Percentiles rank a stretch among this genome's conserved stretches.
Evolutionary conservation across 495 filamentous ascomycete species (phyloP).

Genomic region (Copromyces sp.): DNA sequence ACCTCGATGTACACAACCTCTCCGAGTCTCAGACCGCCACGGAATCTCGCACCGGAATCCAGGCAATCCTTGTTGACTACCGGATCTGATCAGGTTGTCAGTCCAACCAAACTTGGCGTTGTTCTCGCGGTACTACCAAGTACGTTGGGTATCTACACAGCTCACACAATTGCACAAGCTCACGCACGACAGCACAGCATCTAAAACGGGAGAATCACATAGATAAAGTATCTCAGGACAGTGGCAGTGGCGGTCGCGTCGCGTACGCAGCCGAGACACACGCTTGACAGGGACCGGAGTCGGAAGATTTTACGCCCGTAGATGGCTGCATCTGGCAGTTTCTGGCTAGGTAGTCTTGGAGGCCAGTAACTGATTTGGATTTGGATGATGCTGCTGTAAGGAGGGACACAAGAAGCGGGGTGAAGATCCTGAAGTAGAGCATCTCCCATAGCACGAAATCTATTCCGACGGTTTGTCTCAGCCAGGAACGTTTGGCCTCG

Average conservation of each 20-base stretch:
- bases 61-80: too few species aligned
- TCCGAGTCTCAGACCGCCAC: too few species aligned
- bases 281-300: background rate
- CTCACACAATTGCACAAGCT: too few species aligned
- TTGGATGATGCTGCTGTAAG: too few species aligned
- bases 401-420: background rate
- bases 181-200: background rate
- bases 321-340: background rate
- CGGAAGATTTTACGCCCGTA: background rate
- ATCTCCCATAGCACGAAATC: background rate
- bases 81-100: too few species aligned
- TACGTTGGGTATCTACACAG: too few species aligned
- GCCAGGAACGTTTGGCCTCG: background rate
- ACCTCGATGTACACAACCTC: too few species aligned
- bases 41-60: too few species aligned
- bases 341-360: too few species aligned
- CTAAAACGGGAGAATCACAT: background rate
- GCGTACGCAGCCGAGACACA: background rate
- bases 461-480: background rate
- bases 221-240: background rate
- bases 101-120: too few species aligned
- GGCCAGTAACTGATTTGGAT: too few species aligned
- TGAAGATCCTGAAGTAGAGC: background rate
- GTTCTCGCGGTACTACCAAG: too few species aligned
- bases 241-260: background rate